Evolutionary conservation across 2,329 filamentous ascomycete species (phyloP), one percentile per base, ranked within the genome.

Genomic region (Colletotrichum lini): DNA sequence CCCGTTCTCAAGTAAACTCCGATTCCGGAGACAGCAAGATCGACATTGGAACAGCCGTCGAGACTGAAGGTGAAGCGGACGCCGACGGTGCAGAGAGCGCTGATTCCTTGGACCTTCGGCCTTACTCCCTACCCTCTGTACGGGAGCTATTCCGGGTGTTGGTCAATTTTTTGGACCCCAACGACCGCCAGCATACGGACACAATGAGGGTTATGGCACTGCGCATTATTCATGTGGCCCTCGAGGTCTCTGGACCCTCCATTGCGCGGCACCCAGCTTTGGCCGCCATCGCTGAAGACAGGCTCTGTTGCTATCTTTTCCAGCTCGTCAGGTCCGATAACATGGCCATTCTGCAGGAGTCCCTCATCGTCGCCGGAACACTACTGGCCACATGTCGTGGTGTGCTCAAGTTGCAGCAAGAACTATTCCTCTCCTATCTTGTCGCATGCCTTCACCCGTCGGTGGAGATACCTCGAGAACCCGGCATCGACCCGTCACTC

Each of bases 141-240:
- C 88, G 95, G 74, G 97, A 99, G 80, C 88, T 99, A 0, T 98
- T 99, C 79, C 88, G 96, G 64, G 96, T 98, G 52, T 85, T 99
- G 35, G 96, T 98, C 54, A 96, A 97, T 80, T 91, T 99, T 18
- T 84, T 99, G 35, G 95, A 99, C 78, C 96, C 97, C 1, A 94
- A 98, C 78, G 96, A 98, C 81, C 92, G 91, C 63, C 94, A 96
- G 76, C 94, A 98, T 80, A 97, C 95, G 3, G 96, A 99, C 79
- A 92, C 94, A 1, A 96, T 98, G 92, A 91, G 96, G 76, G 94
- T 99, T 50, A 99, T 99, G 95, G 96, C 96, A 21, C 84, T 99
- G 74, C 91, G 96, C 53, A 98, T 99, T 74, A 96, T 99, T 66
- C 96, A 99, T 80, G 96, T 99, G 54, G 96, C 96, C 2, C 88